Conservation (phyloP, 2,329 filamentous ascomycete species). For the Monilinia aucupariae region DNA sequence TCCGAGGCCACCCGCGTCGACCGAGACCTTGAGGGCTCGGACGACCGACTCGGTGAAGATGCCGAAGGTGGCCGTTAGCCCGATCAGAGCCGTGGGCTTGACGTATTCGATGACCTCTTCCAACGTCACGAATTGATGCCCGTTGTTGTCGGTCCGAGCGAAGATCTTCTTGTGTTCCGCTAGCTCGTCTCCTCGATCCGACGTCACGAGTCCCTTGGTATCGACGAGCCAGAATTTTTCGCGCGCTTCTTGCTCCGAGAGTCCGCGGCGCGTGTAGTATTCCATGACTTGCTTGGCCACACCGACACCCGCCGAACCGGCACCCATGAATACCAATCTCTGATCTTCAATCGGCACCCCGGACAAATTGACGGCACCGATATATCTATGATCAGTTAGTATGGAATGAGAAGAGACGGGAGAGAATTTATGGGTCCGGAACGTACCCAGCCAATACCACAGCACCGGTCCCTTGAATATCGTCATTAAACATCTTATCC, state of each 20-base stretch:
- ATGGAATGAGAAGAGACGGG: not conserved
- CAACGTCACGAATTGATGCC: constrained; percentile 69
- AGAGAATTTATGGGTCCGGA: not conserved
- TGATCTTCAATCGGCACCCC: constrained; percentile 84
- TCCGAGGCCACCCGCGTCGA: constrained; percentile 60
- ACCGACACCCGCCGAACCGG: constrained; percentile 91
- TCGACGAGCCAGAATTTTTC: constrained; percentile 97
- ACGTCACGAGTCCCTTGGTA: constrained; percentile 90
- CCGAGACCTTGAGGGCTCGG: constrained; percentile 59
- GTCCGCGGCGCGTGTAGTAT: constrained; percentile 88
- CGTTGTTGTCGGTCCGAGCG: constrained; percentile 58
- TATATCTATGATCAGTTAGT: constrained; percentile 44
- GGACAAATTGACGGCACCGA: constrained; percentile 73
- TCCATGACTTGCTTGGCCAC: constrained; percentile 97
- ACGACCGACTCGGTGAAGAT: constrained; percentile 88
- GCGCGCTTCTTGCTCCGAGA: constrained; percentile 80
- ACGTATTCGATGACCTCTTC: constrained; percentile 92
- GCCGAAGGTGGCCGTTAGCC: constrained; percentile 88
- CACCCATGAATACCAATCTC: constrained; percentile 91
- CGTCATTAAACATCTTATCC: constrained; percentile 97
- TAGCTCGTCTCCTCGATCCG: constrained; percentile 87
- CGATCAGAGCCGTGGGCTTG: constrained; percentile 89
- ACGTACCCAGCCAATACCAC: constrained; percentile 79
- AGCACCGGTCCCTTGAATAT: constrained; percentile 94
- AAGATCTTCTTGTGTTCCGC: constrained; percentile 83